phyloP scores from a whole-genome alignment of 805 yeast genomes.

The Naumovozyma dairenensis region DNA sequence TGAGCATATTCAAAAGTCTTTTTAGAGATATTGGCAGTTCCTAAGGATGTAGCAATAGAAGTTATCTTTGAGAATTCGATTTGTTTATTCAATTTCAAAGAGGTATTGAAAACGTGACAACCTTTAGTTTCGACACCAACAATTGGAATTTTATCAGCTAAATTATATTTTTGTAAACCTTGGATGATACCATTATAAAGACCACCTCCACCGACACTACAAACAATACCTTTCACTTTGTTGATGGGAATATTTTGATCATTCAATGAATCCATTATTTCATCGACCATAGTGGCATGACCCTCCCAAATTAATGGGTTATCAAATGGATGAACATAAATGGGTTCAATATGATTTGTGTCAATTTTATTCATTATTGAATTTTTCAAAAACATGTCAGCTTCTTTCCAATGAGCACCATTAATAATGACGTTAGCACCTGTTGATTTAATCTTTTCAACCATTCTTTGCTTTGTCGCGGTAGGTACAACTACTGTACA shows the following conservation, averaged over 20 bases:
- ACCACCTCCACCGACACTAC: conserved; percentile 54
- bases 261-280: conserved; percentile 25
- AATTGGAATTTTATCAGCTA: conserved; percentile 32
- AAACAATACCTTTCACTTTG: conserved; percentile 36
- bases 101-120: conserved; percentile 46
- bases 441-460: conserved; percentile 26
- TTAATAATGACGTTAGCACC: conserved; percentile 43
- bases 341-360: conserved; percentile 23
- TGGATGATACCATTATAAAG: conserved; percentile 42
- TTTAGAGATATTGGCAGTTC: conserved; percentile 47
- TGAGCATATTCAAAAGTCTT: conserved; percentile 38
- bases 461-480: conserved; percentile 37
- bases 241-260: conserved; percentile 15
- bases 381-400: conserved; percentile 35
- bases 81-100: conserved; percentile 38
- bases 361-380: conserved; percentile 20
- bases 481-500: conserved; percentile 54
- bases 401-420: conserved; percentile 42
- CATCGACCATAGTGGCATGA: conserved; percentile 40
- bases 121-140: conserved; percentile 52
- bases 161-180: conserved; percentile 33
- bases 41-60: conserved; percentile 56
- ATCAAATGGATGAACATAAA: conserved; percentile 49
- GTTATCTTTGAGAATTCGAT: conserved; percentile 37
- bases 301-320: conserved; percentile 46